A percentile compares a stretch with the other conserved stretches of the same genome.
Evolutionary conservation across 2,329 filamentous ascomycete genomes (phyloP).

Genomic region (Diaporthe vexans): DNA sequence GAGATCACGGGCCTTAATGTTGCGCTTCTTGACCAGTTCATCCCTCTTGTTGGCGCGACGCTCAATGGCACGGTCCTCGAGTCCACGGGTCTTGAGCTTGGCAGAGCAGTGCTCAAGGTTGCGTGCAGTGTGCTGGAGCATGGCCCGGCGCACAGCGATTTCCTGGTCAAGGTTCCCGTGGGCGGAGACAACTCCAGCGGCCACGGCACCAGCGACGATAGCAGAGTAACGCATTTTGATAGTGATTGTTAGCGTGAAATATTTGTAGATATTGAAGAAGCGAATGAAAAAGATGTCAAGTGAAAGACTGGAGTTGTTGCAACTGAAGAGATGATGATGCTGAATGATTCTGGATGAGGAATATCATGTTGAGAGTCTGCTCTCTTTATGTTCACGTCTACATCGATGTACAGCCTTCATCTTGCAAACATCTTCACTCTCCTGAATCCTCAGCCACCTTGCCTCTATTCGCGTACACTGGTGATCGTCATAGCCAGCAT

Average conservation of each 20-base stretch:
- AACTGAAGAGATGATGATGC: not conserved
- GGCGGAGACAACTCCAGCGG: slow-evolving; percentile 46
- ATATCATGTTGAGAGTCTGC: not conserved
- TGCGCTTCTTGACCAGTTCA: slow-evolving; percentile 51
- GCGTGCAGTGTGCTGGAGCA: slow-evolving; percentile 51
- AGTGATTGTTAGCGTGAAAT: not conserved
- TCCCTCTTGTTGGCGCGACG: slow-evolving; percentile 54
- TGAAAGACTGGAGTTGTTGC: slow-evolving; percentile 12
- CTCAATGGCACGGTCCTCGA: slow-evolving; percentile 52
- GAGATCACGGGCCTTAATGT: slow-evolving; percentile 50
- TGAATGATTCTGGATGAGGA: not conserved
- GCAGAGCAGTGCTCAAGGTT: slow-evolving; percentile 56
- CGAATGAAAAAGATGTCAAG: not conserved
- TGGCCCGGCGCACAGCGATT: slow-evolving; percentile 55
- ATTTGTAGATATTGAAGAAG: not conserved
- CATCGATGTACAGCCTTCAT: too few species aligned
- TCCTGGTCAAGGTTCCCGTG: slow-evolving; percentile 58
- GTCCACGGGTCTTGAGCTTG: slow-evolving; percentile 55
- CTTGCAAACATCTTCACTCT: not conserved
- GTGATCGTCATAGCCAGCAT: not conserved
- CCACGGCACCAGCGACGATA: slow-evolving; percentile 44
- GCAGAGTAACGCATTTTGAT: slow-evolving; percentile 46
- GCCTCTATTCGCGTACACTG: not conserved
- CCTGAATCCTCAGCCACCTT: slow-evolving; percentile 11
- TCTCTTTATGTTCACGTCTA: slow-evolving; percentile 3